Evolutionary conservation across 73 alveolate species (phyloP).

Genomic region (Paramecium tetraurelia): DNA sequence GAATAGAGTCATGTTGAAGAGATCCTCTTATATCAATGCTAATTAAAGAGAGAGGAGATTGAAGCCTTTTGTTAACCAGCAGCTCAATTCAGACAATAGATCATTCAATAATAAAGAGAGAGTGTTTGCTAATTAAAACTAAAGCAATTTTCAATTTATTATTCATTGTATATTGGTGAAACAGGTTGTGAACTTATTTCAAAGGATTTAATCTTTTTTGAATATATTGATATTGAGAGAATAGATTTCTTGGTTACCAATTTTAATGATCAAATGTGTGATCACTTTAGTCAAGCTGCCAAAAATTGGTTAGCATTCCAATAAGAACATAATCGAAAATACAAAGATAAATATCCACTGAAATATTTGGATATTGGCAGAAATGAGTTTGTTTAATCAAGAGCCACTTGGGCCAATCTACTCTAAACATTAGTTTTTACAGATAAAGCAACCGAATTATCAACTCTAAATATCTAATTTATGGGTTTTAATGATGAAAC

Average conservation of each 20-base stretch:
- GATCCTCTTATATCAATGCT: background rate
- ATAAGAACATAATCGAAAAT: background rate
- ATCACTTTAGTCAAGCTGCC: background rate
- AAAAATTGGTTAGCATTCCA: background rate
- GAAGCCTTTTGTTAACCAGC: slow-evolving; percentile 10
- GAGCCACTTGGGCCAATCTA: background rate
- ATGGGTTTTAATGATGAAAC: background rate
- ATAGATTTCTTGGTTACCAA: background rate
- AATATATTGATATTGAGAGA: background rate
- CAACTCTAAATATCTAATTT: background rate
- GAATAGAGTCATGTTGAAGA: background rate
- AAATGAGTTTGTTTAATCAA: slow-evolving; percentile 5
- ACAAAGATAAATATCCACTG: background rate
- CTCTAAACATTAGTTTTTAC: background rate
- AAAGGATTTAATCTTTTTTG: background rate
- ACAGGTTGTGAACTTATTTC: background rate
- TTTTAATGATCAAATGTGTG: background rate
- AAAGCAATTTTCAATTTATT: background rate
- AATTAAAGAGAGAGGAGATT: background rate
- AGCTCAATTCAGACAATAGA: background rate
- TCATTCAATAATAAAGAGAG: background rate
- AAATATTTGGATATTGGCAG: slow-evolving; percentile 6
- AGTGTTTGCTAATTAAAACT: background rate
- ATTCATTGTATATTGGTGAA: background rate
- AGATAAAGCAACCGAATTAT: background rate